Evolutionary conservation across 2,329 filamentous ascomycete species (phyloP), one percentile per base, ranked within the genome.

Genomic region (Arthrinium puccinioides): DNA sequence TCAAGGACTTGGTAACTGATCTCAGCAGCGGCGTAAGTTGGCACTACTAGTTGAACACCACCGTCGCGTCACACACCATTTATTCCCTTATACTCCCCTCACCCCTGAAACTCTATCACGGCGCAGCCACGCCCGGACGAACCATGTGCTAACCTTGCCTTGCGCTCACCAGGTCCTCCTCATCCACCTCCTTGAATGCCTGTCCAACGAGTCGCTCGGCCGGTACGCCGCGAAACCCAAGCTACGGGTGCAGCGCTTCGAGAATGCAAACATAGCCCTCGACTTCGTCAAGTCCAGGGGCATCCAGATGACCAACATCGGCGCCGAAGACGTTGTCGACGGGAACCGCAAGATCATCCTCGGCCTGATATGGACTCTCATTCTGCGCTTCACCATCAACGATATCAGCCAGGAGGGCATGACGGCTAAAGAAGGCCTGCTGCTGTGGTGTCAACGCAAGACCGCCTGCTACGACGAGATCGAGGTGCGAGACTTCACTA

Each of bases 391-490:
- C 62, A 98, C 92, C 50, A 98, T 98, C 59, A 96, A 84, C 60
- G 92, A 98, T 62, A 98, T 98, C 68, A 97, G 94, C 59, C 84
- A 90, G 61, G 92, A 96, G 70, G 92, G 92, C 47, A 83, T 97
- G 79, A 96, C 90, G 36, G 92, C 92, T 41, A 96, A 97, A 63
- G 92, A 97, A 60, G 92, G 92, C 45, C 67, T 98, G 52, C 65
- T 98, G 40, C 67, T 98, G 18, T 98, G 92, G 92, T 98, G 92
- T 69, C 90, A 98, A 66, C 76, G 92, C 52, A 98, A 98, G 68
- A 98, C 92, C 21, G 92, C 92, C 7, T 98, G 92, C 64, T 98
- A 98, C 61, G 89, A 96, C 43, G 92, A 94, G 57, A 89, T 98
- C 16, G 84, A 97, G 49, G 88, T 98, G 26, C 77, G 87, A 37